phyloP scores from a whole-genome alignment of 2,329 filamentous ascomycete genomes.

The Trichoderma sp. region DNA sequence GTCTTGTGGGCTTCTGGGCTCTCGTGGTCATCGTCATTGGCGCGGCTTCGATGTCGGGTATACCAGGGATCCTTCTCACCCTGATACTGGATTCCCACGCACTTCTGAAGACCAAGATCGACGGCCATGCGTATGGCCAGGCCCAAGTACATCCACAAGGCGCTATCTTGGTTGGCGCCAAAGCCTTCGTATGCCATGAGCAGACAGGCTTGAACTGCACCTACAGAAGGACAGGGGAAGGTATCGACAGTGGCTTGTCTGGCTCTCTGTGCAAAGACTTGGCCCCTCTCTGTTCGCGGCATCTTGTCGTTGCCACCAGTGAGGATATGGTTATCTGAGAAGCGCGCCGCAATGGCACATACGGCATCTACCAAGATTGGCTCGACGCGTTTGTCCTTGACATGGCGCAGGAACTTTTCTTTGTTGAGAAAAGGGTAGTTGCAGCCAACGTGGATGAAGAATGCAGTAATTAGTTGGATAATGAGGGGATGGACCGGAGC shows the following conservation, averaged over 20 bases:
- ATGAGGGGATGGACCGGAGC: constrained; percentile 74
- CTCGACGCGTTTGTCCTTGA: constrained; percentile 79
- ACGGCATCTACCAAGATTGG: constrained; percentile 85
- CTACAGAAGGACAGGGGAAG: constrained; percentile 79
- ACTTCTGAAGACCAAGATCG: constrained; percentile 78
- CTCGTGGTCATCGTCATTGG: constrained; percentile 38
- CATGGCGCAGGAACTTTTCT: constrained; percentile 70
- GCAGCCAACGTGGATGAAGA: constrained; percentile 80
- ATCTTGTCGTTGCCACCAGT: constrained; percentile 52
- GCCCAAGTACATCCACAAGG: constrained; percentile 90
- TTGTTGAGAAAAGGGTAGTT: constrained; percentile 82
- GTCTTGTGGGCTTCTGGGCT: constrained; percentile 47
- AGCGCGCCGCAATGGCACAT: constrained; percentile 78
- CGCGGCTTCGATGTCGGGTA: constrained; percentile 47
- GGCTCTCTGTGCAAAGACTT: constrained; percentile 77
- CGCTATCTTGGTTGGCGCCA: constrained; percentile 83
- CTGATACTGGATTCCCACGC: constrained; percentile 69
- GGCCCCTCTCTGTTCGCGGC: constrained; percentile 68
- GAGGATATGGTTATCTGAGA: constrained; percentile 62
- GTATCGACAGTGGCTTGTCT: constrained; percentile 82
- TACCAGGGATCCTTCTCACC: constrained; percentile 56
- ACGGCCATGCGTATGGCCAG: constrained; percentile 82
- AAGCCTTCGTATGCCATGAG: constrained; percentile 88
- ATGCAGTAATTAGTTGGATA: constrained; percentile 73
- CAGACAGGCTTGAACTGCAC: constrained; percentile 80